These are phyloP conservation scores for Mycena floridula DNA, from an alignment of 768 basidiomycete species.

Conservation along the genomic window DNA sequence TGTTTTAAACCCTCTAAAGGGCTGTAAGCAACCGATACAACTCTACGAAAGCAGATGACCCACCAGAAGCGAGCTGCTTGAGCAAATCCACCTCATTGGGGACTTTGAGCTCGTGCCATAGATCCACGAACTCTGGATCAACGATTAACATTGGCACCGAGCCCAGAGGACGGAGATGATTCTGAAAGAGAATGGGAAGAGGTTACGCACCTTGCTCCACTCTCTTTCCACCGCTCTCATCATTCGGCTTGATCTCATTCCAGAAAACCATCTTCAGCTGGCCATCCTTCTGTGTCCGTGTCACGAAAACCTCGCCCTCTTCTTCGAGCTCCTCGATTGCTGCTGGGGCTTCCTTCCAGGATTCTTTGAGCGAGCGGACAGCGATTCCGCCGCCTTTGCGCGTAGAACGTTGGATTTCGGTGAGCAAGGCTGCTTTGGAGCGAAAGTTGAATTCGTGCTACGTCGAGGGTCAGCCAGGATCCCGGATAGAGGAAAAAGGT, in stretches of 20 bases:
- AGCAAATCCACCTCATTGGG: slow-evolving; percentile 83
- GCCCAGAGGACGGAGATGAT: neutral
- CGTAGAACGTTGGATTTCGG: slow-evolving; percentile 81
- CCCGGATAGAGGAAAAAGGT: too few species aligned
- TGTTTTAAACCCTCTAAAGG: slow-evolving; percentile 67
- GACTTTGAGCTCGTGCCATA: slow-evolving; percentile 82
- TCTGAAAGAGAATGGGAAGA: slow-evolving; percentile 3
- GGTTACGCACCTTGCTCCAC: slow-evolving; percentile 69
- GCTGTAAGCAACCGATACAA: neutral
- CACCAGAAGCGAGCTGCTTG: slow-evolving; percentile 71
- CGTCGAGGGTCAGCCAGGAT: too few species aligned
- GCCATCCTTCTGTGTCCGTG: slow-evolving; percentile 79
- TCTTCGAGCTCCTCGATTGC: slow-evolving; percentile 88
- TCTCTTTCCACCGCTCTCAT: slow-evolving; percentile 58
- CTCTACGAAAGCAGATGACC: slow-evolving; percentile 13
- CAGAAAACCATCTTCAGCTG: slow-evolving; percentile 83
- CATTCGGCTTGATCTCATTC: slow-evolving; percentile 80
- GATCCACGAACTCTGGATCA: slow-evolving; percentile 72
- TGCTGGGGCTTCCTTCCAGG: slow-evolving; percentile 82
- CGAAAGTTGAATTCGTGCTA: slow-evolving; percentile 88
- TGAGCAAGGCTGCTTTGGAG: slow-evolving; percentile 76
- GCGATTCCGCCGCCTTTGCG: slow-evolving; percentile 81
- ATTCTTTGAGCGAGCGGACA: slow-evolving; percentile 80
- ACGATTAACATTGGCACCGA: neutral
- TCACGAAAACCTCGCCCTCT: slow-evolving; percentile 86